Base-by-base conservation (phyloP, 768 basidiomycete species). In the Auriscalpium orientale region DNA sequence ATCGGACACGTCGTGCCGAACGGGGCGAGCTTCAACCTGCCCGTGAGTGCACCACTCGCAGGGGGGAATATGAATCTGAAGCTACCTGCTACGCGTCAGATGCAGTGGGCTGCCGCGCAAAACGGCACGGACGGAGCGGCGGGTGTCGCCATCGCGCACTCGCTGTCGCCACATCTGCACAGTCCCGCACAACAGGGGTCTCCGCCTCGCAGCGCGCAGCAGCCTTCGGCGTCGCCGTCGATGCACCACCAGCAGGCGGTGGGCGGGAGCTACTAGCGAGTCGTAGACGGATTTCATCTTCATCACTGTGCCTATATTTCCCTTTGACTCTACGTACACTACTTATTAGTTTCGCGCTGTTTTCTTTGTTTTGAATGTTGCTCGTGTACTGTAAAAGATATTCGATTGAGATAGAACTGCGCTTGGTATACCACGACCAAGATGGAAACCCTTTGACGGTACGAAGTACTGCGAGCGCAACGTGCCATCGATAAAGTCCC, bases 51-150 rank as follows among this genome's bases (percentile, higher is more conserved):
- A 20, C 59, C 62, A 21, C 61, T 67, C 12, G 74, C 72, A 57
- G 59, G 76, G 57, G 74, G 71, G 57, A 67, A 78, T 18, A 80
- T 81, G 67, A 75, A 73, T 33, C 43, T 74, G 53, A 77, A 77
- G 57, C 67, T 76, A 16, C 58, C 68, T 13, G 56, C 70, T 0
- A 67, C 70, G 40, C 71, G 77, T 12, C 73, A 68, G 60, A 67
- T 71, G 64, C 67, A 76, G 53, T 76, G 76, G 76, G 65, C 65
- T 33, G 61, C 70, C 18, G 59, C 65, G 5, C 53, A 59, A 51
- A 34, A 59, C 21, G 57, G 61, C 18, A 45, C 60, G 8, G 38
- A 21, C 51, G 55, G 55, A 4, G 51, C 54, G 49, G 10, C 28
- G n/a, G 15, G n/a, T 9, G 22, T 71, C 11, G 56, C 66, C 1